phyloP scores from a whole-genome alignment of 2,329 filamentous ascomycete genomes.

The Ophiostoma fasciatum region DNA sequence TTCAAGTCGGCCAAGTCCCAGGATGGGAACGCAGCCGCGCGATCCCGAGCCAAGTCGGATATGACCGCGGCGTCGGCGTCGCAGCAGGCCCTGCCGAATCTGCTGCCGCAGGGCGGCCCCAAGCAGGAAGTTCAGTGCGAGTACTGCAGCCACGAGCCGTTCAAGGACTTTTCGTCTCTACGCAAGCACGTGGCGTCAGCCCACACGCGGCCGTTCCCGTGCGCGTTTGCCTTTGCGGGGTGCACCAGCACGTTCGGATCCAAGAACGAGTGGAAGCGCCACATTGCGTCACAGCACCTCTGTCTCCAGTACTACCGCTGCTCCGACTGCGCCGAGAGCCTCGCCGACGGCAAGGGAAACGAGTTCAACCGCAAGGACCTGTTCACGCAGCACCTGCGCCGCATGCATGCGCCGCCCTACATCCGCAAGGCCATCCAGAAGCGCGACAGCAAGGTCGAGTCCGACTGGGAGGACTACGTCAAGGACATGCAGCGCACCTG shows the following conservation, averaged over 20 bases:
- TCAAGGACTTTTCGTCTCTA: slow-evolving; percentile 51
- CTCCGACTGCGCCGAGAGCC: slow-evolving; percentile 41
- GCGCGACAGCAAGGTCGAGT: slow-evolving; percentile 41
- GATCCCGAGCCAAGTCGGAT: slow-evolving; percentile 5
- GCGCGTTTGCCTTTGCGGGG: slow-evolving; percentile 71
- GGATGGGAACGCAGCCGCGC: slow-evolving; percentile 5
- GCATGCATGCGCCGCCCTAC: slow-evolving; percentile 72
- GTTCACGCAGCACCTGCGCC: slow-evolving; percentile 83
- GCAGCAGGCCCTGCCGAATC: slow-evolving; percentile 3
- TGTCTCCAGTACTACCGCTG: slow-evolving; percentile 51
- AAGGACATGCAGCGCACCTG: slow-evolving; percentile 62
- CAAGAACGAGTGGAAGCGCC: slow-evolving; percentile 97
- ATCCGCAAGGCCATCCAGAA: slow-evolving; percentile 44
- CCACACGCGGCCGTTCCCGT: slow-evolving; percentile 64
- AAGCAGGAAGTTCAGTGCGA: slow-evolving; percentile 49
- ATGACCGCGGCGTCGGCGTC: too few relatives aligned
- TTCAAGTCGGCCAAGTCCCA: slow-evolving; percentile 7
- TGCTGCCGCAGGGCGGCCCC: slow-evolving; percentile 19
- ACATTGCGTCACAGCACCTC: slow-evolving; percentile 82
- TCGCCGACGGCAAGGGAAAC: slow-evolving; percentile 41
- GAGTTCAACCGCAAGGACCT: slow-evolving; percentile 92
- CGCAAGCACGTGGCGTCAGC: slow-evolving; percentile 53
- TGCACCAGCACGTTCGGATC: slow-evolving; percentile 74
- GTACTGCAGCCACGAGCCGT: slow-evolving; percentile 48
- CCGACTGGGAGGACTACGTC: slow-evolving; percentile 49